These are phyloP conservation scores for Penicillium flavigenum DNA, from an alignment of 495 filamentous ascomycete genomes.

Conservation along the genomic window DNA sequence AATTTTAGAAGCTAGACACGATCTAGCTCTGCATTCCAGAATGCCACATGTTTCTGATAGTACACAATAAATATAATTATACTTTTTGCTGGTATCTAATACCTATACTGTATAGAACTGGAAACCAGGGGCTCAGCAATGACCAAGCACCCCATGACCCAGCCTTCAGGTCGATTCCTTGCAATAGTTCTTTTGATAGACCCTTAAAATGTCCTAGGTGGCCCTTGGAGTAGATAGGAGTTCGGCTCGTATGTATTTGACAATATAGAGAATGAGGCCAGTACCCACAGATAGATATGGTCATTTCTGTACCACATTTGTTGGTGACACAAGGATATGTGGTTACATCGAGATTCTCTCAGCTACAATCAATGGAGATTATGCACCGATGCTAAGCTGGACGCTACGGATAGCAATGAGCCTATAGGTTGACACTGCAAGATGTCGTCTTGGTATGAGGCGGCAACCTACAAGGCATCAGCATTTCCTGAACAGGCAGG, in stretches of 20 bases:
- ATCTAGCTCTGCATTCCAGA: neutral
- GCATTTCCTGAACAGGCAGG: neutral
- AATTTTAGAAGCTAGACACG: neutral
- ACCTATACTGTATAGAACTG: neutral
- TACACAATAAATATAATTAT: neutral
- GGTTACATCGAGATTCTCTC: neutral
- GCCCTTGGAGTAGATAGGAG: neutral
- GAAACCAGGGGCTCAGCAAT: neutral
- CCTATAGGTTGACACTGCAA: neutral
- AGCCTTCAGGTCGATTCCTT: neutral
- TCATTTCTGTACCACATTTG: neutral
- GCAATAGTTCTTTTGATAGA: neutral
- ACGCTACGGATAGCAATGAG: too few relatives aligned
- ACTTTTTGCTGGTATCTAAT: neutral
- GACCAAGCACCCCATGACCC: neutral
- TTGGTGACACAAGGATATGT: neutral
- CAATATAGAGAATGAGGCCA: neutral
- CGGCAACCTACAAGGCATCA: neutral
- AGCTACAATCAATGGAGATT: neutral
- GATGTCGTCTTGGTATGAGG: neutral
- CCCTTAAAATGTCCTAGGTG: neutral
- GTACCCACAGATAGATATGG: neutral
- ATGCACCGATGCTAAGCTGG: neutral
- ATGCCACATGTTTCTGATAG: neutral
- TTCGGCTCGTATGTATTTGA: neutral